Evolutionary conservation across 179 eudicot species (phyloP), one percentile per base, ranked within the genome.

Genomic region (Pouteria campechiana): DNA sequence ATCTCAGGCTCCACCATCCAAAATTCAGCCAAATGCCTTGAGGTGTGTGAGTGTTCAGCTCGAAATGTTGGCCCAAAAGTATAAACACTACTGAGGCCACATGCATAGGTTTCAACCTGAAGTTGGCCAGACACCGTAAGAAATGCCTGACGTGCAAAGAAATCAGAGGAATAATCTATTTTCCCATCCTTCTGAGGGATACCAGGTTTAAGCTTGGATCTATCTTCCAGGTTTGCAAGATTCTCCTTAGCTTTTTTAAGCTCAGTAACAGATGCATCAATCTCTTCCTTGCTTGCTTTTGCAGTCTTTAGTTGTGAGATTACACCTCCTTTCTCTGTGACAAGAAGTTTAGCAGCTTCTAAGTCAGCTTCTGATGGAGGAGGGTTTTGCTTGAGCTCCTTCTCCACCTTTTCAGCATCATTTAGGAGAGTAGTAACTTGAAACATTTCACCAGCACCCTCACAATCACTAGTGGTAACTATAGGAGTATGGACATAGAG

Each of bases 1-100:
- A 89, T 69, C 70, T 89, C 97, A 33, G 95, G 95, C 71, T 89
- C 97, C 38, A 89, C 78, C 97, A 89, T 89, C 97, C 97, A 89
- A 53, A 89, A 81, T 27, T 89, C 97, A 20, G 97, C 97, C 38
- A 89, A 64, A 81, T 89, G 97, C 55, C 97, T 78, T 14, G 97
- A 61, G 18, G 97, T 89, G 48, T 89, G 97, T 1, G 97, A 89
- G 44, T 89, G 46, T 46, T 89, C 97, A 37, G 97, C 97, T 33
- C 97, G 83, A 52, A 89, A 89, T 2, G 97, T 89, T 15, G 95
- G 97, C 41, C 97, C 97, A 58, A 89, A 89, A 5, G 97, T 89
- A 43, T 89, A 89, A 15, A 89, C 97, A 59, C 72, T 84, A 43
- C 86, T 72, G 27, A 89, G 83, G 27, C 75, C 79, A 66, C 97